Evolutionary conservation across 2,329 filamentous ascomycete species (phyloP).

Genomic region (Microascus cirrosus): DNA sequence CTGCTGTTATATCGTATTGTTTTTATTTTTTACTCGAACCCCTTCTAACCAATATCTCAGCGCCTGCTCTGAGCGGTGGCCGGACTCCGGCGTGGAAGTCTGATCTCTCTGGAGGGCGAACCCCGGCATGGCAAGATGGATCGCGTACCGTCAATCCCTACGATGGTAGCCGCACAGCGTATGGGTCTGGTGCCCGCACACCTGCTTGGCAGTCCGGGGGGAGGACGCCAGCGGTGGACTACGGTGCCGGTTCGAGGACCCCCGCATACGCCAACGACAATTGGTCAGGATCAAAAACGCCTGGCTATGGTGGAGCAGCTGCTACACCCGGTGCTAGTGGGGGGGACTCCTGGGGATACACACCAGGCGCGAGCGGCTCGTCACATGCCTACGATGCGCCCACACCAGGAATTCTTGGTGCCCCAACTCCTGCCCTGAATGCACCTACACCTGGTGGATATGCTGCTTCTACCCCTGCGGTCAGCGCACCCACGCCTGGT

Average conservation of each 20-base stretch:
- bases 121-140: constrained; percentile 60
- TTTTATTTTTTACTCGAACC: not conserved
- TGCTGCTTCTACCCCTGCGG: constrained; percentile 51
- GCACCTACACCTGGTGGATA: constrained; percentile 64
- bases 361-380: constrained; percentile 33
- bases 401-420: constrained; percentile 46
- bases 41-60: constrained; percentile 19
- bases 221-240: constrained; percentile 58
- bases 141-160: constrained; percentile 60
- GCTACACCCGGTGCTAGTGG: constrained; percentile 47
- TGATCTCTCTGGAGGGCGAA: constrained; percentile 46
- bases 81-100: constrained; percentile 54
- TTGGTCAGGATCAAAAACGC: constrained; percentile 67
- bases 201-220: constrained; percentile 71
- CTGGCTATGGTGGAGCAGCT: constrained; percentile 54
- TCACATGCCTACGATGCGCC: constrained; percentile 56
- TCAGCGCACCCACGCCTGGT: constrained; percentile 59
- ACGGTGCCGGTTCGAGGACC: constrained; percentile 57
- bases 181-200: constrained; percentile 61
- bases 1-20: too few species aligned
- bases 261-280: constrained; percentile 50
- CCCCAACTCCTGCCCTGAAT: constrained; percentile 50
- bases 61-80: constrained; percentile 41
- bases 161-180: constrained; percentile 64
- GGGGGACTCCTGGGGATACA: constrained; percentile 50